Evolutionary conservation across 169 alveolate species (phyloP).

Genomic region (Perkinsus chesapeaki): DNA sequence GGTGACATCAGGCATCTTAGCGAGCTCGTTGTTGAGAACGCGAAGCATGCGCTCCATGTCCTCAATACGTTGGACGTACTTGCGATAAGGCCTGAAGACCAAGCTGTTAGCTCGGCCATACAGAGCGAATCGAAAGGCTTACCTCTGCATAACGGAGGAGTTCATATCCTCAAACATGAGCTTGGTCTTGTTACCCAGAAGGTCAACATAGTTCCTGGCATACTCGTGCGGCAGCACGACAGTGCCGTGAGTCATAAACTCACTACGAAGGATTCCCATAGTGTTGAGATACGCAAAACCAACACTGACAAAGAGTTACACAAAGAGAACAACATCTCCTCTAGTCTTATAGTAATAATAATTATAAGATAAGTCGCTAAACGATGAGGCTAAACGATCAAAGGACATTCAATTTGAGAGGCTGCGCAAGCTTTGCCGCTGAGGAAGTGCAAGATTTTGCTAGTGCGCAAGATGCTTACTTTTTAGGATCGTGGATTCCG

Average conservation of each 20-base stretch:
- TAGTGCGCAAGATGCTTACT: neutral
- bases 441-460: neutral
- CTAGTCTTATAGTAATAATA: no score
- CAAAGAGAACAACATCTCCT: no score
- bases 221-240: conserved; percentile 80
- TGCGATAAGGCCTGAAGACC: conserved; percentile 61
- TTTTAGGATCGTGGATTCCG: neutral
- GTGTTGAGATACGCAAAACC: neutral
- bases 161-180: conserved; percentile 77
- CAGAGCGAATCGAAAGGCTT: neutral
- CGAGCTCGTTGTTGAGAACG: conserved; percentile 59
- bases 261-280: conserved; percentile 49
- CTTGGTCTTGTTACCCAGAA: conserved; percentile 67
- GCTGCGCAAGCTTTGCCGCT: neutral
- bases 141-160: neutral
- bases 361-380: no score
- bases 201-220: conserved; percentile 73
- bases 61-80: conserved; percentile 78
- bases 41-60: conserved; percentile 82
- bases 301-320: no score
- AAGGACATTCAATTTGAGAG: neutral
- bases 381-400: neutral
- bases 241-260: conserved; percentile 82
- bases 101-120: neutral
- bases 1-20: conserved; percentile 54